Percentiles rank a stretch among this genome's conserved stretches.
phyloP scores from a whole-genome alignment of 257 asterid species.

The Solanum commersonii region DNA sequence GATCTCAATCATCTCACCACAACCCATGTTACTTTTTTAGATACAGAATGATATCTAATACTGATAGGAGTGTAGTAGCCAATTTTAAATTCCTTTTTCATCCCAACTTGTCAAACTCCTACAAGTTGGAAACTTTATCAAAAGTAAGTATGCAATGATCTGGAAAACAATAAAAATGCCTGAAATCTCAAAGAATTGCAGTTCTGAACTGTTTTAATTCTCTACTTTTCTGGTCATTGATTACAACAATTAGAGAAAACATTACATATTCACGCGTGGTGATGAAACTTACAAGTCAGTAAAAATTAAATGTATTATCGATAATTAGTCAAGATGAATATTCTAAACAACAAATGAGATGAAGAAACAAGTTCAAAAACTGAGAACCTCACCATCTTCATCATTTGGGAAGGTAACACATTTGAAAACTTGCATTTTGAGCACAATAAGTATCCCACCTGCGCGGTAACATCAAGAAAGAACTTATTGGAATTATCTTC shows the following conservation, averaged over 20 bases:
- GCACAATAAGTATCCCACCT: conserved; percentile 60
- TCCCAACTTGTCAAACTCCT: too few species aligned
- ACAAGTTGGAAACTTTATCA: neutral
- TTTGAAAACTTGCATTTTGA: conserved; percentile 69
- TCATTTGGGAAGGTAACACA: conserved; percentile 68
- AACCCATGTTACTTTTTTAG: too few species aligned
- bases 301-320: neutral
- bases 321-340: neutral
- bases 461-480: conserved; percentile 10
- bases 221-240: neutral
- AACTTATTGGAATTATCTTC: neutral
- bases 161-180: neutral
- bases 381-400: conserved; percentile 41
- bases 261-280: neutral
- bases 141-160: neutral
- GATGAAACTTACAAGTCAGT: neutral
- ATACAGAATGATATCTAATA: too few species aligned
- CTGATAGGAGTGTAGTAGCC: neutral
- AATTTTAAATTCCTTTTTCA: neutral
- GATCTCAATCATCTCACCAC: too few species aligned
- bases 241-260: neutral
- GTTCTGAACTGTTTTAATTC: neutral
- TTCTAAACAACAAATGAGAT: neutral
- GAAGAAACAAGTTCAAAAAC: conserved; percentile 9
- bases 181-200: neutral